These are phyloP conservation scores for Dichotomocladium elegans DNA, from an alignment of 371 early-diverging fungal genomes.

Conservation along the genomic window DNA sequence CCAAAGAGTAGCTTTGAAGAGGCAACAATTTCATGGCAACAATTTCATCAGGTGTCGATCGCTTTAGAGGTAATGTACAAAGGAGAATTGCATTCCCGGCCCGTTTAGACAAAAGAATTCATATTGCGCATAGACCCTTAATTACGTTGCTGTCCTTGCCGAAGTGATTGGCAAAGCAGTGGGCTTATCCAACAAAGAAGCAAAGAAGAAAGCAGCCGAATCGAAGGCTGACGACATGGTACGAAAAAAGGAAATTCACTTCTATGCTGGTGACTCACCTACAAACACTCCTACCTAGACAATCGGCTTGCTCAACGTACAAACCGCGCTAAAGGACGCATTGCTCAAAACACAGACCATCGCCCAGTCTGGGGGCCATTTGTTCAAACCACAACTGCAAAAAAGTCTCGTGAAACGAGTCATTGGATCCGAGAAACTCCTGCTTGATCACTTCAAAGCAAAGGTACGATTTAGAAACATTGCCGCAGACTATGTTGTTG, in stretches of 20 bases:
- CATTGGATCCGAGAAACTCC: conserved; percentile 11
- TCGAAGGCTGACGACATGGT: conserved; percentile 24
- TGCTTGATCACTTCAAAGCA: conserved; percentile 10
- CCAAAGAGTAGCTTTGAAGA: conserved; percentile 8
- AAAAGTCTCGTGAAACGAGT: conserved; percentile 27
- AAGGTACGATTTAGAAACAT: no score
- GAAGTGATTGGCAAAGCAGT: conserved; percentile 34
- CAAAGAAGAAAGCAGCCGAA: conserved; percentile 34
- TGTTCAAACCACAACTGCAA: conserved; percentile 31
- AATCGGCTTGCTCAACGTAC: conserved; percentile 4
- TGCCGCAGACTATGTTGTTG: no score
- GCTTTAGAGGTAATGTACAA: conserved; percentile 24
- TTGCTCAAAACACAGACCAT: conserved; percentile 23
- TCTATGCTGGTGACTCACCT: not conserved
- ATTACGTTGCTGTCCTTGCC: conserved; percentile 31
- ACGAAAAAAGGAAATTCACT: conserved; percentile 4
- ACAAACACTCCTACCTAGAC: not conserved
- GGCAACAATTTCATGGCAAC: conserved; percentile 20
- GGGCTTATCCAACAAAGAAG: conserved; percentile 38
- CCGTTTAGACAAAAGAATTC: not conserved
- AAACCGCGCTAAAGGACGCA: conserved; percentile 19
- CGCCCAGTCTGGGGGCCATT: conserved; percentile 18
- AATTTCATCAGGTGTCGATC: conserved; percentile 26
- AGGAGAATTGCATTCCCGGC: not conserved
- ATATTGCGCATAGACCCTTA: conserved; percentile 20